These are phyloP conservation scores for Xerocomus amazonicus DNA, from an alignment of 1,284 basidiomycete species.

Conservation along the genomic window DNA sequence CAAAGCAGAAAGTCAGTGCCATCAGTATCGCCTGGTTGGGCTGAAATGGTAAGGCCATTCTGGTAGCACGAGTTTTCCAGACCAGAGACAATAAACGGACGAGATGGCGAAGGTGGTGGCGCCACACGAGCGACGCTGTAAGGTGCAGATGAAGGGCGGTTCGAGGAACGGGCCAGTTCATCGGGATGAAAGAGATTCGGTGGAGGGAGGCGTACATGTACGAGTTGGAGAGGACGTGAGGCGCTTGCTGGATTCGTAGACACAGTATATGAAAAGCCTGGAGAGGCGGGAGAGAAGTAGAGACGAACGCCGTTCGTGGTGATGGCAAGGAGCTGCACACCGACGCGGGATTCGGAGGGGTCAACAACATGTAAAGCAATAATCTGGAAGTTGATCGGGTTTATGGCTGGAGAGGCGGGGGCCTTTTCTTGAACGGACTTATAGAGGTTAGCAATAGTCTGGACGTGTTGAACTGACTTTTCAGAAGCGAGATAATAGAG, in stretches of 20 bases:
- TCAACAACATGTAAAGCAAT: slow-evolving; percentile 63
- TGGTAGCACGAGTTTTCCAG: slow-evolving; percentile 60
- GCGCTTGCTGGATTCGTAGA: slow-evolving; percentile 34
- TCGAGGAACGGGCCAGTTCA: slow-evolving; percentile 51
- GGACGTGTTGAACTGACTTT: slow-evolving; percentile 62
- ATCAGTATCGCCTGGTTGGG: slow-evolving; percentile 69
- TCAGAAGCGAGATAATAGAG: slow-evolving; percentile 61
- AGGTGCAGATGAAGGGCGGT: slow-evolving; percentile 37
- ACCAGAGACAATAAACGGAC: slow-evolving; percentile 53
- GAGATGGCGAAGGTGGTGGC: slow-evolving; percentile 42
- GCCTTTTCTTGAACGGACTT: slow-evolving; percentile 73
- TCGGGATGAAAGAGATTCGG: slow-evolving; percentile 73
- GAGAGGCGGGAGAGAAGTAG: slow-evolving; percentile 65
- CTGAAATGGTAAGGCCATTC: slow-evolving; percentile 61
- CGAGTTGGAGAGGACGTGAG: slow-evolving; percentile 53
- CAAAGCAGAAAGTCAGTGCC: slow-evolving; percentile 75
- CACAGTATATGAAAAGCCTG: slow-evolving; percentile 33
- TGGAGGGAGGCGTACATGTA: slow-evolving; percentile 80
- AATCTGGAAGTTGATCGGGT: slow-evolving; percentile 65
- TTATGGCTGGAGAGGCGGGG: slow-evolving; percentile 66
- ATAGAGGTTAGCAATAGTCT: slow-evolving; percentile 65
- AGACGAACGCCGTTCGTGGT: slow-evolving; percentile 77
- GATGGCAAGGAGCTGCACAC: slow-evolving; percentile 75
- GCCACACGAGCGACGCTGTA: slow-evolving; percentile 45
- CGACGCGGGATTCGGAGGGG: slow-evolving; percentile 57